Evolutionary conservation across 1,284 basidiomycete species (phyloP).

Genomic region (Ceratobasidium sp.): DNA sequence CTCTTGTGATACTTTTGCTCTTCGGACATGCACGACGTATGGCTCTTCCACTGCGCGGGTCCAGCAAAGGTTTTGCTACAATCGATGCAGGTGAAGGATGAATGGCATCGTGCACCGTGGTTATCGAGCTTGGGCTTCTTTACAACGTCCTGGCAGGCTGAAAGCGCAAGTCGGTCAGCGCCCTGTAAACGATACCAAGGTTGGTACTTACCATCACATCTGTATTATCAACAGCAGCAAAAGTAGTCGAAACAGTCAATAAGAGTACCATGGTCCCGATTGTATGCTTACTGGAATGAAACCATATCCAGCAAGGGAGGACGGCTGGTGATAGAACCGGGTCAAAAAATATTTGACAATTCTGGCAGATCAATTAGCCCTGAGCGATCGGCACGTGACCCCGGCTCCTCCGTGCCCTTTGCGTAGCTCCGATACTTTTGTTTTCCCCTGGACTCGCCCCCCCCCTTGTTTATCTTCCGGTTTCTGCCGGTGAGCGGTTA

Average conservation of each 20-base stretch:
- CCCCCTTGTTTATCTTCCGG: too few species aligned
- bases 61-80: constrained; percentile 84
- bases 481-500: too few species aligned
- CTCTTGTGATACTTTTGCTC: constrained; percentile 92
- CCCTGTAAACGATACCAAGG: constrained; percentile 5
- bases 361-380: constrained; percentile 35
- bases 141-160: constrained; percentile 84
- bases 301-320: constrained; percentile 60
- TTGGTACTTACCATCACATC: constrained; percentile 64
- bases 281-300: constrained; percentile 66
- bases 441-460: too few species aligned
- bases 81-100: constrained; percentile 88
- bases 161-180: constrained; percentile 45
- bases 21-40: constrained; percentile 88
- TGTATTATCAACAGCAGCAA: constrained; percentile 49
- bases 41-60: constrained; percentile 81
- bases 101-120: constrained; percentile 64
- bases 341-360: constrained; percentile 33
- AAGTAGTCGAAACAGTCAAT: neutral
- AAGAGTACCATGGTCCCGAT: neutral
- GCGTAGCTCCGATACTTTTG: too few species aligned
- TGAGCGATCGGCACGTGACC: constrained; percentile 44
- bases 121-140: constrained; percentile 92
- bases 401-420: too few species aligned
- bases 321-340: constrained; percentile 4